Base-by-base conservation (phyloP, 352 stramenopile genomes). In the Phytophthora europaea region DNA sequence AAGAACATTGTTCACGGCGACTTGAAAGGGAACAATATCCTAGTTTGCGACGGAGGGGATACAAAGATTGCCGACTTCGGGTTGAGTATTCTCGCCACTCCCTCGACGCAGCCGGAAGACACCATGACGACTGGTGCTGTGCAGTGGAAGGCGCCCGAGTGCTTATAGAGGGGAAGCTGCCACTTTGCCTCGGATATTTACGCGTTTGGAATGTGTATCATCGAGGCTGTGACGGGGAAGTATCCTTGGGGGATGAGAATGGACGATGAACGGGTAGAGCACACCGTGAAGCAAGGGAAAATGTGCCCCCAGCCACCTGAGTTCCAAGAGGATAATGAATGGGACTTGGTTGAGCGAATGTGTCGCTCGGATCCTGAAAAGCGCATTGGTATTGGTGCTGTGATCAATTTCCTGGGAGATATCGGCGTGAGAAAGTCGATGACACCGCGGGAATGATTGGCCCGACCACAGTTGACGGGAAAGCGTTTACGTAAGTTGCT, bases 181-280 rank as follows among this genome's bases (percentile, higher is more conserved):
- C n/a, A 63, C 26, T 63, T 50, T 48, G 56, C 56, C 8, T 51
- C 56, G 13, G 56, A 63, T 16, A 63, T 63, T 53, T 63, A 40
- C 23, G 20, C 38, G 7, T 62, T 51, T 47, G 55, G 55, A 22
- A 62, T 63, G 56, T 63, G 56, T 22, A 53, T 63, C 8, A 53
- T 53, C 16, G 56, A 63, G 23, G 56, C 38, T n/a, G 38, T 63
- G 22, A 52, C 56, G 3, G 36, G 38, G 16, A 5, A 26, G 7
- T 28, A 63, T 10, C 56, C 56, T 8, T 63, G 56, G 56, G 56
- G 38, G 23, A 26, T 26, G 23, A 26, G 23, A 26, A 26, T 43
- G 23, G 23, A 28, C 3, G 23, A 28, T 1, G 23, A 28, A 28
- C 2, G 23, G 23, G 23, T 28, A 1, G 23, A 28, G 23, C 3